These are phyloP conservation scores for Dioscorea cayenensis DNA, from an alignment of 116 monocot genomes.

Conservation along the genomic window DNA sequence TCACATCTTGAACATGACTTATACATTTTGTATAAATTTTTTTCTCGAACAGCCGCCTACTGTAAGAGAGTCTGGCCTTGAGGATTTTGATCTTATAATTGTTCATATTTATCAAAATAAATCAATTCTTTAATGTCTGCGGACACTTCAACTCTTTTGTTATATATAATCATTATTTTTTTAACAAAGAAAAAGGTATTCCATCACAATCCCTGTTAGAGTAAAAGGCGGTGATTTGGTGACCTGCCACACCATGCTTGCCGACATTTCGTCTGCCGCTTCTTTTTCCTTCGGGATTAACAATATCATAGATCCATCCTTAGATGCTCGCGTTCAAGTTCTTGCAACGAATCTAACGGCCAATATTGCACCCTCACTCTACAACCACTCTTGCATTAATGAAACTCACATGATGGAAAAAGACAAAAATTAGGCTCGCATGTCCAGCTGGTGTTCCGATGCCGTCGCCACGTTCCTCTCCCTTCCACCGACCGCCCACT, in stretches of 20 bases:
- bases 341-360: background rate
- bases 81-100: too few species aligned
- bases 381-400: background rate
- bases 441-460: constrained; percentile 14
- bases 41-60: too few species aligned
- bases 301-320: background rate
- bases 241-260: background rate
- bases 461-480: constrained; percentile 28
- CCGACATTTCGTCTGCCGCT: background rate
- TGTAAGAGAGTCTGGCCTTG: too few species aligned
- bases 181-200: too few species aligned
- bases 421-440: background rate
- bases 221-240: too few species aligned
- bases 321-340: background rate
- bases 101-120: too few species aligned
- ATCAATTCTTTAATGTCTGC: too few species aligned
- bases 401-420: background rate
- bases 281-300: background rate
- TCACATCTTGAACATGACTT: too few species aligned
- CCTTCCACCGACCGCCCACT: constrained; percentile 19
- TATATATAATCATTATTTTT: too few species aligned
- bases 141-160: too few species aligned
- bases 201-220: too few species aligned
- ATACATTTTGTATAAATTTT: too few species aligned
- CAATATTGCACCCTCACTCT: background rate